Evolutionary conservation across 2,329 filamentous ascomycete genomes (phyloP), one percentile per base, ranked within the genome.

Genomic region (Fusarium camptoceras): DNA sequence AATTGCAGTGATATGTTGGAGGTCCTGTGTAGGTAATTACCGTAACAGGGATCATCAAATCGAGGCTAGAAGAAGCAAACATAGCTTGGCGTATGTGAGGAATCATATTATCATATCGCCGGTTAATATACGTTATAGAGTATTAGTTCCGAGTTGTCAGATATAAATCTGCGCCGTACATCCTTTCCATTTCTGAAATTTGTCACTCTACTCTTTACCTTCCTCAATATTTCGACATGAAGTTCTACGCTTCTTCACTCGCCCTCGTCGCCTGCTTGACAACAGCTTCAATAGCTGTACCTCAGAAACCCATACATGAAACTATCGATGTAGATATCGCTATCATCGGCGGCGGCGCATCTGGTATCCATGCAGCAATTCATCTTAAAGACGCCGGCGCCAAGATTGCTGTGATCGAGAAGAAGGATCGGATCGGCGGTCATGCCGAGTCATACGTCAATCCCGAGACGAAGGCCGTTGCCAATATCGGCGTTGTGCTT

Each of bases 371-470:
- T 7, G 68, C 59, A 5, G 68, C 67, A 0, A 20, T 70, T 11
- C 41, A 68, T 5, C 64, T 70, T 6, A 55, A 61, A 6, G 63
- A 70, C 2, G 58, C 55, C 1, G 68, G 68, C 2, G 64, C 59
- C 11, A 68, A 25, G 2, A 37, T 70, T 7, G 68, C 47, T 24
- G 64, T 70, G 9, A 70, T 70, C 8, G 67, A 71, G 43, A 64
- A 65, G 20, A 56, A 71, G n/a, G 9, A 44, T 6, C 68, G 70
- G 24, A 73, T 73, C 3, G 71, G 71, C 6, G 71, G 71, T 0
- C 71, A 73, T 27, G 71, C 71, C 4, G 68, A 73, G 49, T 73
- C 71, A 34, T 73, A 73, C 1, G 14, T 57, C 53, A 62, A 72
- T 15, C 55, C 62, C 2, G 8, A 24, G 5, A 72, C 71, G 1